Evolutionary conservation across 208 protist species (phyloP).

Genomic region (Endotrypanum monterogeii): DNA sequence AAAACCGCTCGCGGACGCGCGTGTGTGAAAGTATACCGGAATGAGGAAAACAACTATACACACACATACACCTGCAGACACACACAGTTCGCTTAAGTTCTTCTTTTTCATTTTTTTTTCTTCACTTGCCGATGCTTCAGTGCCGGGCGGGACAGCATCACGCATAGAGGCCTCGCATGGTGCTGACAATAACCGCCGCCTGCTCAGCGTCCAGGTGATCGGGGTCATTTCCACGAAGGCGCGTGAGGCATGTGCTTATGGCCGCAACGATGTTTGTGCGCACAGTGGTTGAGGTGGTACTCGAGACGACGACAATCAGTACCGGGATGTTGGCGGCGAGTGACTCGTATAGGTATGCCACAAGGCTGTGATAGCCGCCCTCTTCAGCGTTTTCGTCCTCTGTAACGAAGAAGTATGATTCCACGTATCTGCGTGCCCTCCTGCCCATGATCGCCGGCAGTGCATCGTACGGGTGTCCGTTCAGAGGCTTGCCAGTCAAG

Average conservation of each 20-base stretch:
- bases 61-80: background rate
- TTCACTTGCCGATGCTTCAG: background rate
- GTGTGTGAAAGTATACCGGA: background rate
- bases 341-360: constrained; percentile 37
- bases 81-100: background rate
- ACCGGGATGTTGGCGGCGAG: constrained; percentile 34
- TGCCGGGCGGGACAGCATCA: background rate
- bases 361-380: constrained; percentile 46
- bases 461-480: background rate
- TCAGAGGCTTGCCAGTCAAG: background rate
- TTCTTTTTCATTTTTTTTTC: background rate
- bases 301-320: constrained; percentile 49
- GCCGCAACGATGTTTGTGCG: constrained; percentile 50
- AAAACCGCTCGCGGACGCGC: background rate
- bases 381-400: constrained; percentile 34
- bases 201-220: constrained; percentile 39
- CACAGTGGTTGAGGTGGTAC: constrained; percentile 21
- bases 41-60: too few species aligned
- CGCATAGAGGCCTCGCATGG: constrained; percentile 42
- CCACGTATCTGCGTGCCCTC: constrained; percentile 34
- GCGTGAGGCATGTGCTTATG: constrained; percentile 34
- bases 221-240: constrained; percentile 5
- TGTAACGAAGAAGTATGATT: constrained; percentile 66
- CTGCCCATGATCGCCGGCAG: constrained; percentile 46
- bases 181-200: constrained; percentile 39